phyloP scores from a whole-genome alignment of 1,139 yeast species.

The Yamadazyma songkhlaensis region DNA sequence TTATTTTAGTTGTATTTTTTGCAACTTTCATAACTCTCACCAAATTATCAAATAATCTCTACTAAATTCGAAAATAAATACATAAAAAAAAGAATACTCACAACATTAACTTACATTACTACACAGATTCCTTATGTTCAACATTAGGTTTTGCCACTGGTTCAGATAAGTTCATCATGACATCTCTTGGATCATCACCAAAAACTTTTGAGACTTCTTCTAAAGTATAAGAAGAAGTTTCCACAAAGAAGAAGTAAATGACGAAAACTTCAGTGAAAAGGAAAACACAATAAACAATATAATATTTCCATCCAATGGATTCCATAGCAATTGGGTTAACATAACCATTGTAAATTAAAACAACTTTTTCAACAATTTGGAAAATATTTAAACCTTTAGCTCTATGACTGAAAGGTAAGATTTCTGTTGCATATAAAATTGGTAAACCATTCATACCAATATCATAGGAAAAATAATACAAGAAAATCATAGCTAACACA shows the following conservation, averaged over 20 bases:
- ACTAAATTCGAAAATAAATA: no score
- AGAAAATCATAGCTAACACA: slow-evolving; percentile 40
- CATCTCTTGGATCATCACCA: slow-evolving; percentile 26
- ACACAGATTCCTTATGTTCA: slow-evolving; percentile 11
- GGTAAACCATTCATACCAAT: slow-evolving; percentile 21
- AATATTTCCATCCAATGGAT: slow-evolving; percentile 19
- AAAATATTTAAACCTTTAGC: slow-evolving; percentile 16
- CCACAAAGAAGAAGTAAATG: slow-evolving; percentile 27
- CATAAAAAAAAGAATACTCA: no score
- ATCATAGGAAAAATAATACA: slow-evolving; percentile 20
- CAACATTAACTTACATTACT: background rate
- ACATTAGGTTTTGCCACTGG: slow-evolving; percentile 6
- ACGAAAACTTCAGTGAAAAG: slow-evolving; percentile 15
- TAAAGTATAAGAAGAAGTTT: slow-evolving; percentile 24
- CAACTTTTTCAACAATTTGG: slow-evolving; percentile 15
- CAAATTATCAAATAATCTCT: no score
- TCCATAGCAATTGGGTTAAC: slow-evolving; percentile 21
- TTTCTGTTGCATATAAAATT: slow-evolving; percentile 19
- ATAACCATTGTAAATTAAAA: slow-evolving; percentile 17
- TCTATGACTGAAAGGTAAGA: slow-evolving; percentile 17
- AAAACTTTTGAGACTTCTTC: slow-evolving; percentile 27
- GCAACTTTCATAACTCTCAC: no score
- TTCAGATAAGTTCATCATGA: slow-evolving; percentile 1
- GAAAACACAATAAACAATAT: slow-evolving; percentile 28
- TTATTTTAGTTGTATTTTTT: no score